A percentile compares a stretch with the other conserved stretches of the same genome.
phyloP scores from a whole-genome alignment of 176 grass and related monocot genomes.

The Rhynchospora pubera region DNA sequence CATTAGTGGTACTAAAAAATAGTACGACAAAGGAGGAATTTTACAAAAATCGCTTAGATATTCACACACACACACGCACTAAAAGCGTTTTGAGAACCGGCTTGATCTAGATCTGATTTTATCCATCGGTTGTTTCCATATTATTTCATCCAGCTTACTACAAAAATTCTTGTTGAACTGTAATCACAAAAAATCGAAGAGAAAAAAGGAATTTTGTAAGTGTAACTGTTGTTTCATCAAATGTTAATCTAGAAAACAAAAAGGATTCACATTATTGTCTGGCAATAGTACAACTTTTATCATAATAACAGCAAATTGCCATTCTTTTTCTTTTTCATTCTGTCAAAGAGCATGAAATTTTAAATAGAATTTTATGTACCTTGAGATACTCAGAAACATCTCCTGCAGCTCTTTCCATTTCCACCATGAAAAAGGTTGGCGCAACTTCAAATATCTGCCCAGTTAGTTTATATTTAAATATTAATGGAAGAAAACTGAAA shows the following conservation, averaged over 20 bases:
- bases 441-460: slow-evolving; percentile 92
- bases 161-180: slow-evolving; percentile 81
- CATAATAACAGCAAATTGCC: not conserved
- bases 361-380: slow-evolving; percentile 29
- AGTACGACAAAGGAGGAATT: not conserved
- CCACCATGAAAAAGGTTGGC: slow-evolving; percentile 85
- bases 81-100: slow-evolving; percentile 35
- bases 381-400: slow-evolving; percentile 70
- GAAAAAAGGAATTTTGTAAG: slow-evolving; percentile 22
- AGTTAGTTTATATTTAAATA: slow-evolving; percentile 16
- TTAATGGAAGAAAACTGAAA: not conserved
- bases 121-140: slow-evolving; percentile 57
- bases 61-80: not conserved
- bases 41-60: not conserved
- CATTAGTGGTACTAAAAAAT: not conserved
- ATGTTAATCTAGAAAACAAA: not conserved
- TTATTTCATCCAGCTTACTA: slow-evolving; percentile 86
- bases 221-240: not conserved
- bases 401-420: slow-evolving; percentile 69
- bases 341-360: not conserved
- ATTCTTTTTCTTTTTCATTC: not conserved
- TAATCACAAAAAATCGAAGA: not conserved
- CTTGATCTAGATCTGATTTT: slow-evolving; percentile 57
- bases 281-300: slow-evolving; percentile 3
- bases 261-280: not conserved